Evolutionary conservation across 371 early-diverging fungal species (phyloP).

Genomic region (Encephalitozoon cuniculi): DNA sequence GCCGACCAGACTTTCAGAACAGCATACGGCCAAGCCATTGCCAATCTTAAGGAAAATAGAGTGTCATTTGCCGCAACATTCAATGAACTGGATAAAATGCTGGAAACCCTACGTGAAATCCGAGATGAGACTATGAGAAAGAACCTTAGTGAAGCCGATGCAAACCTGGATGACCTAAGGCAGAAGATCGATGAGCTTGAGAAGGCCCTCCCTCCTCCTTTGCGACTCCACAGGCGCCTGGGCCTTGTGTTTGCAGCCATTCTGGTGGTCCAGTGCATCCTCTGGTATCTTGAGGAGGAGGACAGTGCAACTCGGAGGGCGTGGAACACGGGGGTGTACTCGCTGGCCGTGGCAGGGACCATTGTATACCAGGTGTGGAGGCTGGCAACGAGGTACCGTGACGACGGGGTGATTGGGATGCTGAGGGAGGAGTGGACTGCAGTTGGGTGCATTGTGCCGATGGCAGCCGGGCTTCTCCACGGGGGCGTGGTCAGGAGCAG

Average conservation of each 20-base stretch:
- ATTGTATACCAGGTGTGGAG: background rate
- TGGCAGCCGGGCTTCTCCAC: background rate
- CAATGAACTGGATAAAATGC: no score
- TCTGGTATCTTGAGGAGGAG: background rate
- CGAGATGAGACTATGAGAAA: no score
- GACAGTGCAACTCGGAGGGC: background rate
- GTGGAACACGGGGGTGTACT: background rate
- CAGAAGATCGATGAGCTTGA: no score
- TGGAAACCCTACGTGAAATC: no score
- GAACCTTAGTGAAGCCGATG: no score
- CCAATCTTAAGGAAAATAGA: no score
- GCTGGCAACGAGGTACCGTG: background rate
- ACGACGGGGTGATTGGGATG: background rate
- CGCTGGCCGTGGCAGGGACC: background rate
- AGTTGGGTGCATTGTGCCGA: background rate
- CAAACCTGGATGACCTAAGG: no score
- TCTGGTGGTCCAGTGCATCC: background rate
- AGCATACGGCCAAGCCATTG: no score
- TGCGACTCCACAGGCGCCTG: no score
- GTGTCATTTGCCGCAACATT: no score
- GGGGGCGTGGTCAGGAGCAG: background rate
- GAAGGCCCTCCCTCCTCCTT: no score
- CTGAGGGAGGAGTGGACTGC: background rate
- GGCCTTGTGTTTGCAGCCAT: background rate
- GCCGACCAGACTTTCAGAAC: no score